Conservation (phyloP, 257 asterid genomes). For the Rauvolfia tetraphylla region DNA sequence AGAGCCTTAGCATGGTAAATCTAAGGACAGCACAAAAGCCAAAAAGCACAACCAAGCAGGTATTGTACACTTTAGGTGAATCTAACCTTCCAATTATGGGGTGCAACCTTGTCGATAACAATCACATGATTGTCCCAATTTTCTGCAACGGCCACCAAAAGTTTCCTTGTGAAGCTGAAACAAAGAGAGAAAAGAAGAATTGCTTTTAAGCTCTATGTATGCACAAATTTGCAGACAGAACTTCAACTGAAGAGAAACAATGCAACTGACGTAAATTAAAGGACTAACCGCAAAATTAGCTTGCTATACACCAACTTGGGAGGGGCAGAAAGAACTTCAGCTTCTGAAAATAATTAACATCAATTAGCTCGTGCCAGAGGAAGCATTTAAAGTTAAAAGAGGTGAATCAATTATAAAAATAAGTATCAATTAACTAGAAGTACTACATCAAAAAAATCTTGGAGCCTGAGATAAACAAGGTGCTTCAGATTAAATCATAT, state of each 20-base stretch:
- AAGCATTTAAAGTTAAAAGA: not conserved
- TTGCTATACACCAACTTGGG: conserved; percentile 97
- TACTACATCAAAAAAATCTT: not conserved
- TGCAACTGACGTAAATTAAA: conserved; percentile 6
- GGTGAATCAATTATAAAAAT: not conserved
- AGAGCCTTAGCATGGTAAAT: not conserved
- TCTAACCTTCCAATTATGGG: conserved; percentile 80
- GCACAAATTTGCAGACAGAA: conserved; percentile 3
- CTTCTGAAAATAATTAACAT: conserved; percentile 48
- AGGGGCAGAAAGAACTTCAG: conserved; percentile 89
- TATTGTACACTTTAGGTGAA: conserved; percentile 4
- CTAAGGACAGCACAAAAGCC: not conserved
- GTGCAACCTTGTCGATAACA: conserved; percentile 67
- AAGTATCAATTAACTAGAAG: not conserved
- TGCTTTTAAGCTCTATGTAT: not conserved
- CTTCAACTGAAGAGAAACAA: not conserved
- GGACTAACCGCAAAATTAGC: conserved; percentile 68
- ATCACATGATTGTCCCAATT: conserved; percentile 77
- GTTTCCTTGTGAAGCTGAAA: conserved; percentile 83
- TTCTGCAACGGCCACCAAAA: conserved; percentile 82
- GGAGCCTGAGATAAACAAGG: not conserved
- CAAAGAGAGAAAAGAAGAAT: not conserved
- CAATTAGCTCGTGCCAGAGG: conserved; percentile 19
- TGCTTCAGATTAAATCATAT: not conserved
- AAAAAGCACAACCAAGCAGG: not conserved